A percentile compares a stretch with the other conserved stretches of the same genome.
These are phyloP conservation scores for Fusarium graminum DNA, from an alignment of 2,329 filamentous ascomycete species.

Conservation along the genomic window DNA sequence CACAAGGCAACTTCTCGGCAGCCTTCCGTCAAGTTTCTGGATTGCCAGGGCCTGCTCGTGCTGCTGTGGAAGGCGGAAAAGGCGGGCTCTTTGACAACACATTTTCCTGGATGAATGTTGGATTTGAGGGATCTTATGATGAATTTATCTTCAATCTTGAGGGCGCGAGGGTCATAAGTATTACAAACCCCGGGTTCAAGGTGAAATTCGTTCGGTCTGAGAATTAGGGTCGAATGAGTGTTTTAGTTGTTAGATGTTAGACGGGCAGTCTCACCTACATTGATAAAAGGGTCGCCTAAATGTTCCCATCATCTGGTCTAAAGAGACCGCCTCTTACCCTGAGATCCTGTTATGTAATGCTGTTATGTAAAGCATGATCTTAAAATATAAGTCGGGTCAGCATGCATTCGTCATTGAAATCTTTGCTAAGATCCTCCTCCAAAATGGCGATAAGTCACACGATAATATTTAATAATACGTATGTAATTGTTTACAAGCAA, in stretches of 20 bases:
- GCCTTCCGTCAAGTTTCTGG: constrained; percentile 10
- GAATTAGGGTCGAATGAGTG: background rate
- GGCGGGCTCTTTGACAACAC: constrained; percentile 15
- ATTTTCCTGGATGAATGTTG: constrained; percentile 9
- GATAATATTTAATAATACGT: too few species aligned
- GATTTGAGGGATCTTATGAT: constrained; percentile 1
- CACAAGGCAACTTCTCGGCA: background rate
- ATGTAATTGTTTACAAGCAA: background rate
- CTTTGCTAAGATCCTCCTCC: too few species aligned
- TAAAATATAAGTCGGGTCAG: too few species aligned
- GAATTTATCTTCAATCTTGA: constrained; percentile 19
- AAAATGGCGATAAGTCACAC: too few species aligned
- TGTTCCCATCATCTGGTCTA: too few species aligned
- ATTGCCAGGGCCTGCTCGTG: background rate
- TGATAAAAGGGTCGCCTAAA: too few species aligned
- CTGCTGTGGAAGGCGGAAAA: constrained; percentile 11
- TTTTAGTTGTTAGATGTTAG: too few species aligned
- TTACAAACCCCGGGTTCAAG: background rate
- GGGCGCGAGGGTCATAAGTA: background rate
- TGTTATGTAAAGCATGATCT: too few species aligned
- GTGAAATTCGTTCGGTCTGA: background rate
- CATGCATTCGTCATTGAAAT: too few species aligned
- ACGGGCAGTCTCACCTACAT: too few species aligned
- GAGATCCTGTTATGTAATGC: too few species aligned
- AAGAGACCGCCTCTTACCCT: too few species aligned